Conservation (phyloP, 768 basidiomycete species). For the Macrocybe gigantea region DNA sequence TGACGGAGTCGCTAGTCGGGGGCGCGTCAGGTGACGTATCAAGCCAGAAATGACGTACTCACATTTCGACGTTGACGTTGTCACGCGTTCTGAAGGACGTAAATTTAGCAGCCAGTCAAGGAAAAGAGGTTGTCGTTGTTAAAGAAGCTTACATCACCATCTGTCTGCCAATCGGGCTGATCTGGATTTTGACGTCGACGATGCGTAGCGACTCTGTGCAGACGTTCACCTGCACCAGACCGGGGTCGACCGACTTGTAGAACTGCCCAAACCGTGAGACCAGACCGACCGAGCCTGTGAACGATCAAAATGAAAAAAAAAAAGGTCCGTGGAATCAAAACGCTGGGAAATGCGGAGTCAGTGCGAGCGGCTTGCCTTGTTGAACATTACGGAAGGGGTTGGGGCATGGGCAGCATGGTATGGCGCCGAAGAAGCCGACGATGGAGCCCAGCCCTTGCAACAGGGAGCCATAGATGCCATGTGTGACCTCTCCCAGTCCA, state of each 20-base stretch:
- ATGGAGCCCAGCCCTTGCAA: constrained; percentile 63
- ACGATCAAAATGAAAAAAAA: constrained; percentile 2
- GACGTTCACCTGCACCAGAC: constrained; percentile 88
- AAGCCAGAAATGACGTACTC: constrained; percentile 18
- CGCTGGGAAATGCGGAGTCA: background rate
- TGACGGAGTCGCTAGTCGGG: constrained; percentile 72
- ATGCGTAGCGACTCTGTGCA: constrained; percentile 84
- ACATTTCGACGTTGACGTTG: constrained; percentile 95
- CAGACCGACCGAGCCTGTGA: constrained; percentile 77
- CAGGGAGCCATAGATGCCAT: constrained; percentile 82
- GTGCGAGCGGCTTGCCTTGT: constrained; percentile 47
- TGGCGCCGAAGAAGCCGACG: constrained; percentile 65
- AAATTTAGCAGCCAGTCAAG: background rate
- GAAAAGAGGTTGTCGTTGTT: background rate
- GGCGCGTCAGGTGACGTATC: background rate
- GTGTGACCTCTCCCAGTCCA: constrained; percentile 68
- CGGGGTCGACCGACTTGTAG: constrained; percentile 94
- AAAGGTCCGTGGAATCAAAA: constrained; percentile 6
- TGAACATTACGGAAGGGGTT: constrained; percentile 84
- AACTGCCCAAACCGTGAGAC: constrained; percentile 93
- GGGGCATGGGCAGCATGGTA: constrained; percentile 81
- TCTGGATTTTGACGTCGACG: constrained; percentile 96
- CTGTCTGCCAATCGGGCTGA: constrained; percentile 81
- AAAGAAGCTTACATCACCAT: constrained; percentile 59
- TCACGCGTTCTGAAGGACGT: constrained; percentile 61